These are phyloP conservation scores for Dimocarpus longan DNA, from an alignment of 345 rosid species.

Conservation along the genomic window DNA sequence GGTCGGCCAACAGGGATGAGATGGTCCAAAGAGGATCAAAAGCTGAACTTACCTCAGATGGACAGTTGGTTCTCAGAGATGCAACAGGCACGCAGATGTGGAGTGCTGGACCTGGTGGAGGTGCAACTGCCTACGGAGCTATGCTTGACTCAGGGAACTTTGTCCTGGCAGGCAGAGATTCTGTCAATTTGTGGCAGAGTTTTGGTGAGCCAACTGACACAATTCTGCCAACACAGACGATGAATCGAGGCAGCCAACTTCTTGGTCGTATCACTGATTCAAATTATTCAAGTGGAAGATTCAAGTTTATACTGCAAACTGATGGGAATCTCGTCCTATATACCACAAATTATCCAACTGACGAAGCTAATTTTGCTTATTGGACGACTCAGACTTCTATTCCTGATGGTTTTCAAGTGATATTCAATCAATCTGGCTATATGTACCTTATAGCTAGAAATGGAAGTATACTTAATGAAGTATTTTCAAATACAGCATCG, in stretches of 20 bases:
- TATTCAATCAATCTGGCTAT: conserved; percentile 27
- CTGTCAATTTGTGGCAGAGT: conserved; percentile 28
- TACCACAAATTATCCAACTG: conserved; percentile 19
- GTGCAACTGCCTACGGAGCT: conserved; percentile 14
- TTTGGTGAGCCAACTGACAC: conserved; percentile 34
- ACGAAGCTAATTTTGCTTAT: conserved; percentile 1
- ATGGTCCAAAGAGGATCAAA: conserved; percentile 32
- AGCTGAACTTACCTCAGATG: conserved; percentile 12
- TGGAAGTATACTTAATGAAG: neutral
- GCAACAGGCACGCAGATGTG: conserved; percentile 9
- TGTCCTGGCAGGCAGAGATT: conserved; percentile 6
- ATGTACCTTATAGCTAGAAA: conserved; percentile 15
- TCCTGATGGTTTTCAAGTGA: conserved; percentile 1
- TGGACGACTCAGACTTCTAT: neutral
- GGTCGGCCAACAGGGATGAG: conserved; percentile 40
- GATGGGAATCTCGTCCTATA: conserved; percentile 21
- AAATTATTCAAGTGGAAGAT: conserved; percentile 25
- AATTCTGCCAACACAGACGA: conserved; percentile 27
- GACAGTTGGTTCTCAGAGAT: conserved; percentile 27
- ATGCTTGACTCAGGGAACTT: conserved; percentile 41
- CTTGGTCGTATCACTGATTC: conserved; percentile 16
- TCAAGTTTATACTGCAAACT: conserved; percentile 10
- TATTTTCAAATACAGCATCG: neutral
- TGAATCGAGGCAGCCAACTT: conserved; percentile 2
- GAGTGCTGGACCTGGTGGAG: neutral